These are phyloP conservation scores for Zygnema cylindricum DNA, from an alignment of 139 green algal genomes.

Conservation along the genomic window DNA sequence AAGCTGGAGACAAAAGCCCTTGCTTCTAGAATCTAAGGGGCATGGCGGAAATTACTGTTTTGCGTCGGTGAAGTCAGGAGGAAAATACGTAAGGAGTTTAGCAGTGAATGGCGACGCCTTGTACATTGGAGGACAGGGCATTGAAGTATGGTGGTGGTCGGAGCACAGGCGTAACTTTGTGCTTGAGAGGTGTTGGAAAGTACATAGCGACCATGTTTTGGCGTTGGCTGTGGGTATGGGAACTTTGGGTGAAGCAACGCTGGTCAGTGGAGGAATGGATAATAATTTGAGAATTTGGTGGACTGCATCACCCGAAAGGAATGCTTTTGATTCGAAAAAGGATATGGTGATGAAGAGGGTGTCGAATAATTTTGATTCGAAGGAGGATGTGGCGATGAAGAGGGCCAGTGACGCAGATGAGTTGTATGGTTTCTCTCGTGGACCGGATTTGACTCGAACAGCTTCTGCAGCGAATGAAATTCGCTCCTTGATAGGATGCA, in stretches of 20 bases:
- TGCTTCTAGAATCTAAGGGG: neutral
- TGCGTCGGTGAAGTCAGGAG: neutral
- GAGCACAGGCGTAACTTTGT: neutral
- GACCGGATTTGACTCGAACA: no score
- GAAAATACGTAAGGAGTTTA: neutral
- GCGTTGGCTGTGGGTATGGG: neutral
- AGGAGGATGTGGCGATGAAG: no score
- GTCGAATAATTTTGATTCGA: no score
- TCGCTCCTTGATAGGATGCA: no score
- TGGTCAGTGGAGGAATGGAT: conserved; percentile 7
- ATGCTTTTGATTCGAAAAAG: neutral
- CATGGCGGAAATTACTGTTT: neutral
- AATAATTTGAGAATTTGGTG: conserved; percentile 9
- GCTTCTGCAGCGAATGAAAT: no score
- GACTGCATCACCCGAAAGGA: neutral
- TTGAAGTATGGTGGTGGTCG: conserved; percentile 25
- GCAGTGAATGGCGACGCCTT: neutral
- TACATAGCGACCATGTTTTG: neutral
- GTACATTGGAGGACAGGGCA: neutral
- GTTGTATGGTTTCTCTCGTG: no score
- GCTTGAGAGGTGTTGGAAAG: neutral
- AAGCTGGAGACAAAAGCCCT: neutral
- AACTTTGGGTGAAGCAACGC: neutral
- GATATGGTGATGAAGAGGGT: no score
- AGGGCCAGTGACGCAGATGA: no score